Evolutionary conservation across 2,329 filamentous ascomycete species (phyloP).

Genomic region (Metarhizium humberi): DNA sequence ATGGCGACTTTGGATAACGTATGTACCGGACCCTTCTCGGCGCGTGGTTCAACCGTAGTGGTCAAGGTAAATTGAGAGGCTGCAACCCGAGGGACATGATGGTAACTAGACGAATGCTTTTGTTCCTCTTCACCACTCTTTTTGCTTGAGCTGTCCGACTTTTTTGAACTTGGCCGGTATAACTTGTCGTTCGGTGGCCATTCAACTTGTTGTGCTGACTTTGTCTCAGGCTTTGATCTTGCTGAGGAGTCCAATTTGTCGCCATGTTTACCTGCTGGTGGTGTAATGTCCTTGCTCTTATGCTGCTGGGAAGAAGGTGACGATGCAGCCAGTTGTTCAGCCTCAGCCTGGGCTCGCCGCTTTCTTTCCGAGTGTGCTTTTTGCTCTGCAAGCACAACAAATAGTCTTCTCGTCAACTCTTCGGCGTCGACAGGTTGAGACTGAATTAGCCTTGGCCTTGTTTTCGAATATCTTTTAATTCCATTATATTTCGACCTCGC

Average conservation of each 20-base stretch:
- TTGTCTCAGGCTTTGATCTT: neutral
- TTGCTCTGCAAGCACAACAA: constrained; percentile 40
- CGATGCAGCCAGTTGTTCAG: constrained; percentile 8
- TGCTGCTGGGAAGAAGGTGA: neutral
- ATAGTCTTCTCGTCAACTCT: constrained; percentile 44
- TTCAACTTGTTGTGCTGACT: neutral
- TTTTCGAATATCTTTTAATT: neutral
- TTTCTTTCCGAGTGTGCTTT: constrained; percentile 30
- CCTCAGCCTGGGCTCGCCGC: constrained; percentile 18
- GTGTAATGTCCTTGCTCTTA: neutral
- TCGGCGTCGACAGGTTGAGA: constrained; percentile 39
- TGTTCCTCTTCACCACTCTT: constrained; percentile 8
- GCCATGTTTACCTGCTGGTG: neutral
- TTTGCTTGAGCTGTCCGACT: constrained; percentile 8
- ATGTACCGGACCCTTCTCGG: constrained; percentile 28
- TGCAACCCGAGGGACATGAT: constrained; percentile 44
- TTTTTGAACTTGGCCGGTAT: constrained; percentile 3
- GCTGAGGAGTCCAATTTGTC: neutral
- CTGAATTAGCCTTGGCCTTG: constrained; percentile 11
- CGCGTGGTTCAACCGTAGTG: constrained; percentile 34
- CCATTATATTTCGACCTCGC: neutral
- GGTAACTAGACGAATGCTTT: constrained; percentile 22
- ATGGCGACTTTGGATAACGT: constrained; percentile 34
- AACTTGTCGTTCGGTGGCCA: constrained; percentile 4
- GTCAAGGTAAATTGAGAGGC: constrained; percentile 46